phyloP scores from a whole-genome alignment of 2,329 filamentous ascomycete species.

The Ophiostoma sp. region DNA sequence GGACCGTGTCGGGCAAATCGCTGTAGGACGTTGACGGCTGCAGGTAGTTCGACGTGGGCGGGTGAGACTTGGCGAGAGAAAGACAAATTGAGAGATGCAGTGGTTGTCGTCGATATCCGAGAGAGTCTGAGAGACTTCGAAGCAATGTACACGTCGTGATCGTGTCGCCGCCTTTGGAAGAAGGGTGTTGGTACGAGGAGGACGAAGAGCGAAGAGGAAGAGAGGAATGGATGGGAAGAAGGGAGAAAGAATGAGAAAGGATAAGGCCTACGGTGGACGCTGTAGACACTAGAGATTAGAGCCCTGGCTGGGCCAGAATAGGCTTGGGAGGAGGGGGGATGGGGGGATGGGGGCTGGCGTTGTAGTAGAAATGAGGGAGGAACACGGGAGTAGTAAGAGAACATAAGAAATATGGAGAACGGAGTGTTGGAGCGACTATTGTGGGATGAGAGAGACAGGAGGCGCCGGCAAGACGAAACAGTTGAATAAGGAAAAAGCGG shows the following conservation, averaged over 20 bases:
- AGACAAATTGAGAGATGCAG: not conserved
- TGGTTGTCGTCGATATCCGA: not conserved
- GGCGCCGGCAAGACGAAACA: constrained; percentile 7
- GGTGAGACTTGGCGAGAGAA: not conserved
- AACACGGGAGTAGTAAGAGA: not conserved
- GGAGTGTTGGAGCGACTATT: not conserved
- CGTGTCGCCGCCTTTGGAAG: not conserved
- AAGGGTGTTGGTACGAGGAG: not conserved
- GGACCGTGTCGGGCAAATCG: not conserved
- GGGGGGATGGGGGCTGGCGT: constrained; percentile 1
- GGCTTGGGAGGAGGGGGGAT: not conserved
- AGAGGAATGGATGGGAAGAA: constrained; percentile 2
- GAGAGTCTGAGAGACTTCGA: not conserved
- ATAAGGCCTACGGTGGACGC: not conserved
- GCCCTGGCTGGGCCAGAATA: not conserved
- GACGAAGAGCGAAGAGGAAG: constrained; percentile 1
- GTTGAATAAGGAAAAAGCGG: not conserved
- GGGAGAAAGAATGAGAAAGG: not conserved
- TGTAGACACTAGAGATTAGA: not conserved
- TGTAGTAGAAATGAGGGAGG: not conserved
- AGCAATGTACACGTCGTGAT: not conserved
- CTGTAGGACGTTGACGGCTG: not conserved
- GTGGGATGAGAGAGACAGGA: constrained; percentile 9
- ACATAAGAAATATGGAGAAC: constrained; percentile 1
- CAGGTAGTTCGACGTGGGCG: not conserved